Conservation (phyloP, 306 rosid genomes). For the Vigna mungo region DNA sequence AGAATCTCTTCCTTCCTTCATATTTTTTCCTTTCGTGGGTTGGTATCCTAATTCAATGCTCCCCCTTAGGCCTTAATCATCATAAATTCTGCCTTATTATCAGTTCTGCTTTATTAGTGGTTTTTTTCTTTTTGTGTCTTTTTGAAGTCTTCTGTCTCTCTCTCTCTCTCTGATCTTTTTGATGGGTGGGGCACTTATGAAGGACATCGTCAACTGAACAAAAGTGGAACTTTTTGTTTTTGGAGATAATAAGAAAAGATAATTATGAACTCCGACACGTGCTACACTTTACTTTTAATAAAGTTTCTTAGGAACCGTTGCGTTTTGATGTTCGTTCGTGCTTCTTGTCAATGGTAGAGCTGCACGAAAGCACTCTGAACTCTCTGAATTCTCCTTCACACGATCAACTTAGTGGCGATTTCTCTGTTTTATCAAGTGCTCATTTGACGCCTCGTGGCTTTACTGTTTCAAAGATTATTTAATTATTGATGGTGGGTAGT, state of each 20-base stretch:
- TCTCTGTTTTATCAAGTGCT: neutral
- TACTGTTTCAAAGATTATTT: neutral
- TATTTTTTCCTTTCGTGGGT: constrained; percentile 8
- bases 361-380: constrained; percentile 23
- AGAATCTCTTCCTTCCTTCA: neutral
- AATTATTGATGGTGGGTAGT: constrained; percentile 20
- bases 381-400: neutral
- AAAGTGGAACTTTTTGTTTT: neutral
- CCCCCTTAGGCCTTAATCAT: neutral
- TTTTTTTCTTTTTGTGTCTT: too few species aligned
- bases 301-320: neutral
- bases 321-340: constrained; percentile 17
- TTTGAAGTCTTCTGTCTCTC: neutral
- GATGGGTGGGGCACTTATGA: neutral
- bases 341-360: constrained; percentile 30
- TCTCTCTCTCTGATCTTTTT: neutral
- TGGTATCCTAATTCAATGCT: neutral
- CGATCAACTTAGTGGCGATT: neutral
- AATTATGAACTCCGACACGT: constrained; percentile 32
- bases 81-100: neutral
- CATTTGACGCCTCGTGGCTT: constrained; percentile 14
- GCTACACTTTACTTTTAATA: neutral
- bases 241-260: constrained; percentile 13
- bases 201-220: neutral
- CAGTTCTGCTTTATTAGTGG: neutral